Base-by-base conservation (phyloP, 768 basidiomycete genomes). In the Serendipita sp. region DNA sequence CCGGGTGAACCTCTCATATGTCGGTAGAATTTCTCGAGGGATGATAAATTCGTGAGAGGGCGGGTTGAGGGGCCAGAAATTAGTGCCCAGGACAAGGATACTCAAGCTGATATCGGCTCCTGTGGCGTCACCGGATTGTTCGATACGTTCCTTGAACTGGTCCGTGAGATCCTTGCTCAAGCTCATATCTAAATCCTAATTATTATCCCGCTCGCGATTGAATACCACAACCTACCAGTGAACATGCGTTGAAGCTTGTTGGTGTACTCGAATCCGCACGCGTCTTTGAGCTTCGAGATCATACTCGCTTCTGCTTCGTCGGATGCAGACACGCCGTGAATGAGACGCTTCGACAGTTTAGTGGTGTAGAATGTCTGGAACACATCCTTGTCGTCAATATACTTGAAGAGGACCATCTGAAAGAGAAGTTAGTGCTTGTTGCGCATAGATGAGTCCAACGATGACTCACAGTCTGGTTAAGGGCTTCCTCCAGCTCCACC, bases 311-410 rank as follows among this genome's bases (percentile, higher is more conserved):
- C 95, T 60, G 87, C 88, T 74, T 99, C 95, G 70, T 97, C 94
- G 2, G 94, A 97, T 4, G 91, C 90, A 10, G 92, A 97, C 2
- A 89, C 84, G 11, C 84, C 84, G 69, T 90, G 85, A 69, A 99
- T 91, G 30, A 99, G 84, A 67, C 95, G 91, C 72, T 89, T 90
- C 41, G 90, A 90, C 28, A 98, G 76, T 74, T 91, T 94, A 68
- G 91, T 95, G 15, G 88, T 89, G 77, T 99, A 98, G 80, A 95
- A 98, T 16, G 89, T 89, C 72, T 95, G 93, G 84, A 97, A 99
- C 11, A 98, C 91, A 69, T 99, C 95, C 78, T 96, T 96, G 79
- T 98, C 94, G 73, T 94, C 91, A 70, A 97, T 88, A 75, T 96
- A 98, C 73, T 93, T 93, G 88, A 99, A 96, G 58, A 98, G 77